Base-by-base conservation (phyloP, 2,329 filamentous ascomycete genomes). In the Nemania bipapillata region DNA sequence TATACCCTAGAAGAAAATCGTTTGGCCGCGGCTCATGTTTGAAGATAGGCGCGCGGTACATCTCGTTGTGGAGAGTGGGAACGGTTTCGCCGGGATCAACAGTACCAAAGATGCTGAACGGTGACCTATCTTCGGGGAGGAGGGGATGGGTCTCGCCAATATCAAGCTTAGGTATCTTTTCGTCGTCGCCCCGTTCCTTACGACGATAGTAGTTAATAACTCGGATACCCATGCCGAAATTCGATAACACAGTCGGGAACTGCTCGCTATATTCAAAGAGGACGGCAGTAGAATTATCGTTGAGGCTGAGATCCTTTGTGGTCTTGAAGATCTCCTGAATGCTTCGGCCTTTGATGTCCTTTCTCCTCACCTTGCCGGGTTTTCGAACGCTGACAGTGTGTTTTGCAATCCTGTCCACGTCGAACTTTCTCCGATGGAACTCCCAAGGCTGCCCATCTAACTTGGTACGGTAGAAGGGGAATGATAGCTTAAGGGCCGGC, bases 201-300 rank as follows among this genome's bases (percentile, higher is more conserved):
- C 94, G 90, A 45, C 93, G 92, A 78, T 97, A 97, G 80, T 98
- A 99, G 80, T 99, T 98, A 83, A 98, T 93, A 66, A 99, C 87
- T 61, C 94, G 92, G 79, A 91, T 97, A 60, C 94, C 94, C 96
- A 99, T 99, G 72, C 95, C 96, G 76, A 97, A 97, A 77, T 97
- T 97, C 50, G 95, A 97, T 70, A 99, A 84, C 68, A 97, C 93
- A 9, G 91, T 92, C 0, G 96, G 96, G 70, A 93, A 91, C 76
- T 97, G 94, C 80, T 99, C 96, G 8, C 93, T 96, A 79, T 99
- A 99, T 80, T 99, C 96, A 37, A 98, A 91, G 15, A 99, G 86
- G 4, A 97, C 86, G 22, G 93, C 90, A 49, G 90, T 91, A 0
- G 95, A 94, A 77, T 97, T 97, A 80, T 99, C 96, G 70, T 89